Base-by-base conservation (phyloP, 495 filamentous ascomycete species). In the Lasiosphaeria ovina region DNA sequence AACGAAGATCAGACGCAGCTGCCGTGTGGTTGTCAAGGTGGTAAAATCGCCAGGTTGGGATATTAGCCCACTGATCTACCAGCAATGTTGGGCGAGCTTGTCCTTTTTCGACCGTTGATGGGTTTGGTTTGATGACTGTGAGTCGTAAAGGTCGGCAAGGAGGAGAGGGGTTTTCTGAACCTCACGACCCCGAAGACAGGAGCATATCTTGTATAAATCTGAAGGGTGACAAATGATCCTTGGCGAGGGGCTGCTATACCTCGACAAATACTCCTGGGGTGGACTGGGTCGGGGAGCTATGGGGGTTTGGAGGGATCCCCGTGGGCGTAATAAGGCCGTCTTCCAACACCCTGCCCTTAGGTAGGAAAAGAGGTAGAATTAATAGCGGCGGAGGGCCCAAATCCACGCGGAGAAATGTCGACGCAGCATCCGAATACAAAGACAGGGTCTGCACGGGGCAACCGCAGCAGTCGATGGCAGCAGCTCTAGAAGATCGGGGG, bases 311-410 rank as follows among this genome's bases (percentile, higher is more conserved):
- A 67, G 69, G 71, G 71, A 67, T 73, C 72, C 66, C 68, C 69
- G 71, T 74, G 72, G 69, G 69, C 69, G 74, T 74, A 78, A 76
- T 74, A 72, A 78, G 73, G 65, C 70, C 63, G 65, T 65, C 67
- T 31, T 70, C 68, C 70, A 75, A 71, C 64, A 70, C 73, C 75
- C 73, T 77, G 74, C 53, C 69, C 73, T 69, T 69, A 64, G 67
- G 74, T 75, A 76, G 74, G 75, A 76, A 24, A 72, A 74, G 72
- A 76, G 69, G 74, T 75, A 69, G 76, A 69, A 73, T 78, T 74
- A 79, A 78, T 81, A 79, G 77, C 77, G 76, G 73, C 69, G 66
- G 69, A 77, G 72, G 67, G 65, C 70, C 60, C 24, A 66, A 73
- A 69, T 73, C 71, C 66, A 73, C 70, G 71, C 72, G 76, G 77